Percentiles rank a stretch among this genome's conserved stretches.
phyloP scores from a whole-genome alignment of 352 stramenopile species.

The Phytophthora multivora region DNA sequence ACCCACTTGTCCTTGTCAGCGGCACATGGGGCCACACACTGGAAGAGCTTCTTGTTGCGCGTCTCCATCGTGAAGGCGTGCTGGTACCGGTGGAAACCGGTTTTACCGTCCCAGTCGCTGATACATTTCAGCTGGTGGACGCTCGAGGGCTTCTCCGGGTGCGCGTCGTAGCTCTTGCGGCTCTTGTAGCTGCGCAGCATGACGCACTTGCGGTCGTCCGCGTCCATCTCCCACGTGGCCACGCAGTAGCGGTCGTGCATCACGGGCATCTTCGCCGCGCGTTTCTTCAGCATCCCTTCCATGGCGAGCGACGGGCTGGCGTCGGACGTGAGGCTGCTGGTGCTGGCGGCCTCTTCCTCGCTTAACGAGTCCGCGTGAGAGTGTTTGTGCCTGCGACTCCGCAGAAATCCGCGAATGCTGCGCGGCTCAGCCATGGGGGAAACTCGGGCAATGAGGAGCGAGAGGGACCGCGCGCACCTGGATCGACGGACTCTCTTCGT shows the following conservation, averaged over 20 bases:
- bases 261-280: conserved; percentile 64
- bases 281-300: conserved; percentile 80
- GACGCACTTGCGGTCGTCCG: conserved; percentile 52
- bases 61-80: conserved; percentile 80
- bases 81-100: conserved; percentile 75
- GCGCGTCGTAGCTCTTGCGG: conserved; percentile 42
- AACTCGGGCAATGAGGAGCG: background rate
- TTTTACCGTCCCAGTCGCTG: conserved; percentile 78
- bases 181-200: conserved; percentile 80
- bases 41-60: conserved; percentile 71
- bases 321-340: conserved; percentile 23
- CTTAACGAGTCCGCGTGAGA: background rate
- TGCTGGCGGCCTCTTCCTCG: conserved; percentile 18
- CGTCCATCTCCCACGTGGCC: conserved; percentile 66
- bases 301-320: conserved; percentile 29
- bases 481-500: conserved; percentile 27
- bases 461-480: background rate
- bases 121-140: conserved; percentile 73
- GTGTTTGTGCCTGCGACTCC: conserved; percentile 10
- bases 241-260: conserved; percentile 88
- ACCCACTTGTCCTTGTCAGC: conserved; percentile 71
- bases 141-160: conserved; percentile 58
- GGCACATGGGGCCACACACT: conserved; percentile 61
- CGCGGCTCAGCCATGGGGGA: conserved; percentile 13
- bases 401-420: conserved; percentile 35